A percentile compares a stretch with the other conserved stretches of the same genome.
Evolutionary conservation across 192 early-diverging fungal species (phyloP).

Genomic region (Coemansia sp.): DNA sequence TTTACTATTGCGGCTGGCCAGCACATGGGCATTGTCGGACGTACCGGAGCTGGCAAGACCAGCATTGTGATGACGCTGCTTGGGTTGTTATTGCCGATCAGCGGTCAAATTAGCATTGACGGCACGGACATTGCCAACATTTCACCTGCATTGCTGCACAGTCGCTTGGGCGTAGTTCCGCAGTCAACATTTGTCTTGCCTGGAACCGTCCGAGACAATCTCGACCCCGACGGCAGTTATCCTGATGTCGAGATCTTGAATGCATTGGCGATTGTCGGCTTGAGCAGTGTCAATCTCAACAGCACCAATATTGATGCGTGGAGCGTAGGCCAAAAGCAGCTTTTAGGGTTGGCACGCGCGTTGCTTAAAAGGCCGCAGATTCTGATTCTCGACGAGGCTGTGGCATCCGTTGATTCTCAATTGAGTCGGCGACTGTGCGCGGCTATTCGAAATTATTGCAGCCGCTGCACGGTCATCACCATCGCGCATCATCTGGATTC

Average conservation of each 20-base stretch:
- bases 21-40: constrained; percentile 79
- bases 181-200: constrained; percentile 73
- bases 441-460: constrained; percentile 53
- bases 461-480: constrained; percentile 57
- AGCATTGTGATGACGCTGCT: constrained; percentile 68
- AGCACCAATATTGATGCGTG: constrained; percentile 13
- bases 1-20: constrained; percentile 59
- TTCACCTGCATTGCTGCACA: constrained; percentile 58
- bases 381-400: constrained; percentile 68
- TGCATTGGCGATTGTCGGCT: constrained; percentile 58
- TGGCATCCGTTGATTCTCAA: constrained; percentile 53
- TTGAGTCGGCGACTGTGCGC: constrained; percentile 52
- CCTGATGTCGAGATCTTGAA: constrained; percentile 64
- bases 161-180: constrained; percentile 80
- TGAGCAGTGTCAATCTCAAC: constrained; percentile 10
- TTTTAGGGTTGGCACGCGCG: constrained; percentile 60
- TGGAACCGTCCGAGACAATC: constrained; percentile 76
- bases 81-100: constrained; percentile 54
- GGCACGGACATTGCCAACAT: constrained; percentile 64
- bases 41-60: constrained; percentile 74
- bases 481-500: constrained; percentile 60
- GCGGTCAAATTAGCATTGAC: constrained; percentile 64
- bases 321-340: constrained; percentile 58
- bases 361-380: constrained; percentile 52
- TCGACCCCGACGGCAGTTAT: constrained; percentile 69